Evolutionary conservation across 176 grass and related monocot genomes (phyloP).

Genomic region (Aegilops umbellulata): DNA sequence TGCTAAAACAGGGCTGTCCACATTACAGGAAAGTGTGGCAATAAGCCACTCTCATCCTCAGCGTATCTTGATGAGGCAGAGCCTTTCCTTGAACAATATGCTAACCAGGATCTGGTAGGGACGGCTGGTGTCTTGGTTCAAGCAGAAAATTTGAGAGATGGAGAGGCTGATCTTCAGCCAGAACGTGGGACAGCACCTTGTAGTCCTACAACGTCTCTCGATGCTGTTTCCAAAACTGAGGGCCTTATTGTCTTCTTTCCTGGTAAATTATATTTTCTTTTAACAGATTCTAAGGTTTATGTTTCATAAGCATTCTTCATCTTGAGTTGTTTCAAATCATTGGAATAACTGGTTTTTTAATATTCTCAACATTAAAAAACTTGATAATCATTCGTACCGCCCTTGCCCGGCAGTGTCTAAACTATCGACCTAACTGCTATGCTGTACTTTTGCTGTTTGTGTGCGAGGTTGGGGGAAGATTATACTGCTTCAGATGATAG

Average conservation of each 20-base stretch:
- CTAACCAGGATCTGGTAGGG: conserved; percentile 21
- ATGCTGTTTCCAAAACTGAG: not conserved
- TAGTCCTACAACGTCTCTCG: not conserved
- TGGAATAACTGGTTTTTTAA: not conserved
- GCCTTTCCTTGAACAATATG: conserved; percentile 92
- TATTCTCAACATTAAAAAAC: not conserved
- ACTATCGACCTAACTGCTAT: not conserved
- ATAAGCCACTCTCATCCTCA: conserved; percentile 65
- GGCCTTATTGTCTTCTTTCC: conserved; percentile 2
- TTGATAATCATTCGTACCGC: not conserved
- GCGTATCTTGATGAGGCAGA: conserved; percentile 87
- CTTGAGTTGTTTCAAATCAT: not conserved
- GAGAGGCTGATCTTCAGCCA: not conserved
- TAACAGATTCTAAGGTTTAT: not conserved
- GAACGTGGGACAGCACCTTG: not conserved
- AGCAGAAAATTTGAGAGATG: not conserved
- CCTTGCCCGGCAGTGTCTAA: not conserved
- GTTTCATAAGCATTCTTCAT: not conserved
- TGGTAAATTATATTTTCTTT: not conserved
- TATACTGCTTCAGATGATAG: not conserved
- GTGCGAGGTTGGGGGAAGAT: not conserved
- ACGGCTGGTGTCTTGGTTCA: not conserved
- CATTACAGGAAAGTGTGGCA: conserved; percentile 73
- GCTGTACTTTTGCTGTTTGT: not conserved
- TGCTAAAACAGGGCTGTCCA: conserved; percentile 60